Percentiles rank a stretch among this genome's conserved stretches.
phyloP scores from a whole-genome alignment of 257 asterid genomes.

The Solanum chiquidenum region DNA sequence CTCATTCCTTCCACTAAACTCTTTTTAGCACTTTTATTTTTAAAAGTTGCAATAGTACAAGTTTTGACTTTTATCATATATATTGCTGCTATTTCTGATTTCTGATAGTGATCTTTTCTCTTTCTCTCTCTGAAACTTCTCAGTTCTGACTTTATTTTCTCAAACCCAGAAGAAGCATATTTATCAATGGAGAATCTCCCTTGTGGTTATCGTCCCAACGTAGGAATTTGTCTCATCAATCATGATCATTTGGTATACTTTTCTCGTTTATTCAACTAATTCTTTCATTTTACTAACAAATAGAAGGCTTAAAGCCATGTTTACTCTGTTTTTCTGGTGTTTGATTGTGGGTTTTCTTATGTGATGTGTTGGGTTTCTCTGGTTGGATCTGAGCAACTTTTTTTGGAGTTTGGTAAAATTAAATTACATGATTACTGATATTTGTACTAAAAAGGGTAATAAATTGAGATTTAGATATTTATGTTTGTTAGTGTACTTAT shows the following conservation, averaged over 20 bases:
- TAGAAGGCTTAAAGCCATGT: not conserved
- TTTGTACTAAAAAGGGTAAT: not conserved
- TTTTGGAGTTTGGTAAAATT: not conserved
- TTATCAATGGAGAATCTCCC: slow-evolving; percentile 83
- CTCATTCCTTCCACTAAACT: not conserved
- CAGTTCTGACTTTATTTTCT: not conserved
- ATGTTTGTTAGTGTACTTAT: not conserved
- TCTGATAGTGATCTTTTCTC: not conserved
- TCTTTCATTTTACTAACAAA: not conserved
- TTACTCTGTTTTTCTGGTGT: not conserved
- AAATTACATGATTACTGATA: not conserved
- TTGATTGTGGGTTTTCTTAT: not conserved
- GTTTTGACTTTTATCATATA: not conserved
- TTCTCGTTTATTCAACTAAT: not conserved
- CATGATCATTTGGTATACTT: slow-evolving; percentile 50
- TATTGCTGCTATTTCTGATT: not conserved
- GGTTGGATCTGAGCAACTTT: not conserved
- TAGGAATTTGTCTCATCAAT: slow-evolving; percentile 88
- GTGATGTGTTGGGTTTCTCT: not conserved
- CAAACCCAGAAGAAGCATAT: not conserved
- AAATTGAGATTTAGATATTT: not conserved
- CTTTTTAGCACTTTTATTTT: not conserved
- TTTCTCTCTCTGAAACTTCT: not conserved
- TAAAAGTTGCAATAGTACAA: not conserved
- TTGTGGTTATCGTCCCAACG: slow-evolving; percentile 97